phyloP scores from a whole-genome alignment of 73 alveolate genomes.

The Tetrahymena borealis region DNA sequence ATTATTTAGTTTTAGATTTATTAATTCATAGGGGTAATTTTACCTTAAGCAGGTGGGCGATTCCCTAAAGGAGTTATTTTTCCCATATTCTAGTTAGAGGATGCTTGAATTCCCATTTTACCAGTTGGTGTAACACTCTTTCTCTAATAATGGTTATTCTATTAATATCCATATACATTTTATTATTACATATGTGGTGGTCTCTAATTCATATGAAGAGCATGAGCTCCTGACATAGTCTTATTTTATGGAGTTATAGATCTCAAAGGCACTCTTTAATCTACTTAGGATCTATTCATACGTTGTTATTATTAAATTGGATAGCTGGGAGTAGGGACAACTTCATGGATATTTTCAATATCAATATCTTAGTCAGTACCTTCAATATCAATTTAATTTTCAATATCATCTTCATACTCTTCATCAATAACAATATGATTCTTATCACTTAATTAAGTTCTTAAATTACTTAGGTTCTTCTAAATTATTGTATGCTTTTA shows the following conservation, averaged over 20 bases:
- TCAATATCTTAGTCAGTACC: background rate
- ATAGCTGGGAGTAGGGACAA: background rate
- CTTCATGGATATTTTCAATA: background rate
- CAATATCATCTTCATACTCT: background rate
- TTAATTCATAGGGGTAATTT: background rate
- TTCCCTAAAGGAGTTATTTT: background rate
- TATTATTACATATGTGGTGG: background rate
- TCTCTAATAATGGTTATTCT: background rate
- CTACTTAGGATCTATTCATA: background rate
- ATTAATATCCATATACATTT: background rate
- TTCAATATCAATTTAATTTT: background rate
- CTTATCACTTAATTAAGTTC: background rate
- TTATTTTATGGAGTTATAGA: background rate
- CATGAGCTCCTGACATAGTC: background rate
- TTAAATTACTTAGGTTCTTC: background rate
- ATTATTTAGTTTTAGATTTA: background rate
- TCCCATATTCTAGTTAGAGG: background rate
- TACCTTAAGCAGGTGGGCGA: background rate
- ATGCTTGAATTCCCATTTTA: background rate
- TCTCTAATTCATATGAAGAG: background rate
- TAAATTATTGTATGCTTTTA: background rate
- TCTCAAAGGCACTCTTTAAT: background rate
- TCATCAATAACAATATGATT: background rate
- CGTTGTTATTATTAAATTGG: background rate
- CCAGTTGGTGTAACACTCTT: background rate